phyloP scores from a whole-genome alignment of 305 asterid species.

The Salvia sclarea region DNA sequence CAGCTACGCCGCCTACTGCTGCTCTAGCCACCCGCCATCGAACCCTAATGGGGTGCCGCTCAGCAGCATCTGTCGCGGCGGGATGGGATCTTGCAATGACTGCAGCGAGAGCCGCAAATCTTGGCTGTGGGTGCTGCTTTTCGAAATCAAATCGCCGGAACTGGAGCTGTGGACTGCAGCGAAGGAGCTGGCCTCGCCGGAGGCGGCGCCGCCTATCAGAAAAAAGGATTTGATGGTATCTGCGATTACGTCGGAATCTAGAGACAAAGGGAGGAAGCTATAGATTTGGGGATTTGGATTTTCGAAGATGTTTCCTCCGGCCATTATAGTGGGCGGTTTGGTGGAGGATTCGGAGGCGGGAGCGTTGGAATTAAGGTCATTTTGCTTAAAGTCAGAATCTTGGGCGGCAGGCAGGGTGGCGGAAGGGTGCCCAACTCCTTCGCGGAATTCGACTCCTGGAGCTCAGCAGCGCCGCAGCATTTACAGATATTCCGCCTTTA shows the following conservation, averaged over 20 bases:
- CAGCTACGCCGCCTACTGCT: conserved; percentile 41
- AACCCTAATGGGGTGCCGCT: conserved; percentile 57
- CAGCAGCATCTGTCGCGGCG: conserved; percentile 18
- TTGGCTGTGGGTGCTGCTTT: too few species aligned
- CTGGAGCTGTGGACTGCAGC: conserved; percentile 41
- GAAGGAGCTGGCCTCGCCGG: conserved; percentile 57
- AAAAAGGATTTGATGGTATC: conserved; percentile 51
- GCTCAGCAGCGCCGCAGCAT: too few species aligned
- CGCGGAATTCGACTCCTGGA: too few species aligned
- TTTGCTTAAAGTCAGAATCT: conserved; percentile 22
- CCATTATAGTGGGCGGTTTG: conserved; percentile 17
- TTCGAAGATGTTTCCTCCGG: neutral
- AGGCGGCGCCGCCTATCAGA: conserved; percentile 57
- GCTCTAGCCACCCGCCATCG: conserved; percentile 63
- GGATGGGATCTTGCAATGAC: too few species aligned
- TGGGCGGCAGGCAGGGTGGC: conserved; percentile 37
- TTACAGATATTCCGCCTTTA: too few species aligned
- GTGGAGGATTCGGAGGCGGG: too few species aligned
- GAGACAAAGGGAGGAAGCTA: too few species aligned
- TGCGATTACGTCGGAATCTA: too few species aligned
- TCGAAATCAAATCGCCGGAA: neutral
- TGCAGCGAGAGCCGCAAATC: conserved; percentile 62
- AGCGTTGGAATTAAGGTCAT: neutral
- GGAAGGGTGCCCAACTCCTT: conserved; percentile 90
- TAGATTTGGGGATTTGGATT: too few species aligned